Evolutionary conservation across 495 filamentous ascomycete species (phyloP), one percentile per base, ranked within the genome.

Genomic region (Xylaria flabelliformis): DNA sequence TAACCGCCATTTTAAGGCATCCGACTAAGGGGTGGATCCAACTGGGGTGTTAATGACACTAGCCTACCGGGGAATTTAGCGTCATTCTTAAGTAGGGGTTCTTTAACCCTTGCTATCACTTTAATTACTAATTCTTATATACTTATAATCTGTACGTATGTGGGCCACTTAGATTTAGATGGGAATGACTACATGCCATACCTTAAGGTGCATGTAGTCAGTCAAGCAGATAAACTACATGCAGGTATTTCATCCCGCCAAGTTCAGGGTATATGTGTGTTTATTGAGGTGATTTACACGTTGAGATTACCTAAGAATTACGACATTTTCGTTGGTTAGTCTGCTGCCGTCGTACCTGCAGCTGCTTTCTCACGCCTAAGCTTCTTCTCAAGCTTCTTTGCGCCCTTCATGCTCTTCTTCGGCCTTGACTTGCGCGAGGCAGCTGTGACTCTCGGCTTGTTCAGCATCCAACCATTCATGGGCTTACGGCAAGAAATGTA

Each of bases 391-490:
- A 50, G 51, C 76, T 88, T 90, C 82, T 90, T 89, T 41, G 67
- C 74, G 3, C 86, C 86, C 72, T 87, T 90, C 90, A 90, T 91
- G 75, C 87, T 87, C 79, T 72, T 84, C 75, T 88, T 87, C 56
- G 84, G 87, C 39, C 87, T 78, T 4, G 44, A 72, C 67, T 36
- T 79, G 70, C 39, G 80, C 50, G 63, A 55, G 51, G 71, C 74
- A 17, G 63, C 32, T 59, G 41, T 69, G 66, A 68, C 72, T 75
- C 42, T 74, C 0, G 75, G 80, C 77, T 82, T 83, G 68, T 85
- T 85, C 39, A 82, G 36, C 73, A 87, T 44, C 90, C 90, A 96
- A 48, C 88, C 93, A 74, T 92, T 90, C 84, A 99, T 92, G 2
- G 94, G 91, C 73, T 74, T 78, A 50, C 96, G 85, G 3, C 82